Conservation (phyloP, 1,284 basidiomycete genomes). For the Tylopilus orsonianus region DNA sequence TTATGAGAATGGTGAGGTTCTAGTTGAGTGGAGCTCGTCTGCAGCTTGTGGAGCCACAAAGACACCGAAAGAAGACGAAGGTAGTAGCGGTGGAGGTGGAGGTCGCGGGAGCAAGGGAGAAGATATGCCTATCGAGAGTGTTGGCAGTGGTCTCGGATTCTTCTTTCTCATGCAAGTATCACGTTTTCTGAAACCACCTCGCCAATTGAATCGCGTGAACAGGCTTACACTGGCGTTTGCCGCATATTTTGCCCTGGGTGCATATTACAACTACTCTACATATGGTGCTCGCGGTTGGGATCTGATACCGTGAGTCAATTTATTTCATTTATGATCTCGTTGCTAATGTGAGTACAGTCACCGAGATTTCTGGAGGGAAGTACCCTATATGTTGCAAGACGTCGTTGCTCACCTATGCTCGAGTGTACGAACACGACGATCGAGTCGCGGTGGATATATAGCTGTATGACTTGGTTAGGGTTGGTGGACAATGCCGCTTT, state of each 20-base stretch:
- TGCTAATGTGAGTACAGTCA: conserved; percentile 48
- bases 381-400: conserved; percentile 79
- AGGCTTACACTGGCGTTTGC: conserved; percentile 67
- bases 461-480: conserved; percentile 53
- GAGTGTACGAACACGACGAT: conserved; percentile 62
- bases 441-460: conserved; percentile 70
- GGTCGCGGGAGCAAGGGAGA: conserved; percentile 35
- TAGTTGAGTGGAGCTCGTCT: conserved; percentile 59
- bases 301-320: conserved; percentile 67
- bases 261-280: conserved; percentile 81
- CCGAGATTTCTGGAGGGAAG: conserved; percentile 84
- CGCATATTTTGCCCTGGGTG: conserved; percentile 71
- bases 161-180: conserved; percentile 76
- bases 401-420: conserved; percentile 75
- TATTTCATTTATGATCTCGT: neutral
- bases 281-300: conserved; percentile 80
- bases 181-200: neutral
- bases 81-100: conserved; percentile 37
- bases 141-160: conserved; percentile 78
- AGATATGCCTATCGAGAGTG: conserved; percentile 35
- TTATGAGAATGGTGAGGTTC: conserved; percentile 57
- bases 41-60: conserved; percentile 48
- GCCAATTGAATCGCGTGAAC: conserved; percentile 5
- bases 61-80: conserved; percentile 34
- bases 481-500: conserved; percentile 2